A percentile compares a stretch with the other conserved stretches of the same genome.
phyloP scores from a whole-genome alignment of 2,329 filamentous ascomycete species.

The Lachnellula cervina region DNA sequence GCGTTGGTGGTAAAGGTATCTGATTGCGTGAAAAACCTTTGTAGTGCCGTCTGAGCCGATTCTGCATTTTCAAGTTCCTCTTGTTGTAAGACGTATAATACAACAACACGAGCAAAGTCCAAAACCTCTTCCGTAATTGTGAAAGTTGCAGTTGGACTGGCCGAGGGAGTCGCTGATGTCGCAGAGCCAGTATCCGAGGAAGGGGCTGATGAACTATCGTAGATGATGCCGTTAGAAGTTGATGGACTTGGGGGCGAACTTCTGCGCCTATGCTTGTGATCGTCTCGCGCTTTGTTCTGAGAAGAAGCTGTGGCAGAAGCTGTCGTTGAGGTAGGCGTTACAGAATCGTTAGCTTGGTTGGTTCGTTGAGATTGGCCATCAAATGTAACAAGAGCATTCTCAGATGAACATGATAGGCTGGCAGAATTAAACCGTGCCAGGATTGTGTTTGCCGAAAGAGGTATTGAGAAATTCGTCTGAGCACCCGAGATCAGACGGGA shows the following conservation, averaged over 20 bases:
- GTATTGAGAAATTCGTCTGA: slow-evolving; percentile 66
- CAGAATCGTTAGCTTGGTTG: slow-evolving; percentile 14
- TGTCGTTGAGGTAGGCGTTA: slow-evolving; percentile 9
- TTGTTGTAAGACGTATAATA: slow-evolving; percentile 58
- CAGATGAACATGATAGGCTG: slow-evolving; percentile 73
- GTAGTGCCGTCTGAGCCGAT: slow-evolving; percentile 48
- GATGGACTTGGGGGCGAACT: background rate
- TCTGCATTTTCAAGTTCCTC: slow-evolving; percentile 46
- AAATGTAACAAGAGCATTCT: slow-evolving; percentile 87
- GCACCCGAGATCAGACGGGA: slow-evolving; percentile 67
- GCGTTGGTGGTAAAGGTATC: slow-evolving; percentile 13
- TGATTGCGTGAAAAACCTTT: slow-evolving; percentile 46
- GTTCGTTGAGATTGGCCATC: slow-evolving; percentile 43
- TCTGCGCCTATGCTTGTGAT: background rate
- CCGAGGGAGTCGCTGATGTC: slow-evolving; percentile 4
- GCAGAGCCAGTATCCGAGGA: slow-evolving; percentile 9
- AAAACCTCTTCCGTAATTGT: slow-evolving; percentile 50
- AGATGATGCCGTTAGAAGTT: slow-evolving; percentile 6
- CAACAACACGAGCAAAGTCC: slow-evolving; percentile 59
- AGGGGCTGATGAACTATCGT: slow-evolving; percentile 2
- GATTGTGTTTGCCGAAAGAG: slow-evolving; percentile 64
- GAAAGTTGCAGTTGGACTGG: slow-evolving; percentile 34
- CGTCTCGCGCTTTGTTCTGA: background rate
- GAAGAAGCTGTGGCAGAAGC: slow-evolving; percentile 1
- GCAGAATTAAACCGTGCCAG: slow-evolving; percentile 70